Percentiles rank a stretch among this genome's conserved stretches.
These are phyloP conservation scores for Cercophora newfieldiana DNA, from an alignment of 495 filamentous ascomycete species.

Conservation along the genomic window DNA sequence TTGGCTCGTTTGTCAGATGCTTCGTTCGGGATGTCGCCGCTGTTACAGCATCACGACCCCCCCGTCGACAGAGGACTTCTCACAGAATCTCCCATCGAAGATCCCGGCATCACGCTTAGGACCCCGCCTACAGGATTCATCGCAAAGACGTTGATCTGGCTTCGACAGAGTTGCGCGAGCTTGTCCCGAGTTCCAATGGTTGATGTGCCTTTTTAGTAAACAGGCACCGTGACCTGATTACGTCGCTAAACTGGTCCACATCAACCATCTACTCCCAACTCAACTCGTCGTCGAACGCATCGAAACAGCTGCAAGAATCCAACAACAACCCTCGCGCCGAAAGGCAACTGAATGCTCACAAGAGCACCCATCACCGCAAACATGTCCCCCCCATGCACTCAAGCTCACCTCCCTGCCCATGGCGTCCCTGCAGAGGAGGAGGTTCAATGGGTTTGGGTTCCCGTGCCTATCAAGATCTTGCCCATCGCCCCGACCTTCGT, in stretches of 20 bases:
- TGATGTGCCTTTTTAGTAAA: background rate
- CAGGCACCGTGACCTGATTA: background rate
- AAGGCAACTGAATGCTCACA: background rate
- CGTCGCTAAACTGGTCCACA: constrained; percentile 8
- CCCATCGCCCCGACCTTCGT: background rate
- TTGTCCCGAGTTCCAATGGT: background rate
- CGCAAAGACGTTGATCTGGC: background rate
- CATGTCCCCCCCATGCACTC: background rate
- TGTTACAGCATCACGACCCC: background rate
- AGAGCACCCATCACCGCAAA: background rate
- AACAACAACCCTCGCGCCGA: background rate
- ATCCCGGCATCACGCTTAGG: background rate
- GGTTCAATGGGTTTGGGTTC: constrained; percentile 1
- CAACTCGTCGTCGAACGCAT: background rate
- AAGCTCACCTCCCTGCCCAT: background rate
- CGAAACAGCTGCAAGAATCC: background rate
- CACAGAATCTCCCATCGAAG: too few species aligned
- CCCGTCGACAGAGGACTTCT: too few species aligned
- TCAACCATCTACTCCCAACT: constrained; percentile 1
- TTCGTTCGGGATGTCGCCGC: too few species aligned
- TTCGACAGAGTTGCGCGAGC: background rate
- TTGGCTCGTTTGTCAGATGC: too few species aligned
- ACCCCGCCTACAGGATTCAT: background rate
- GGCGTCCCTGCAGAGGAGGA: background rate
- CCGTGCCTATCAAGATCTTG: background rate